Conservation (phyloP, 78 protist genomes). For the Dictyostelium capitatum region DNA sequence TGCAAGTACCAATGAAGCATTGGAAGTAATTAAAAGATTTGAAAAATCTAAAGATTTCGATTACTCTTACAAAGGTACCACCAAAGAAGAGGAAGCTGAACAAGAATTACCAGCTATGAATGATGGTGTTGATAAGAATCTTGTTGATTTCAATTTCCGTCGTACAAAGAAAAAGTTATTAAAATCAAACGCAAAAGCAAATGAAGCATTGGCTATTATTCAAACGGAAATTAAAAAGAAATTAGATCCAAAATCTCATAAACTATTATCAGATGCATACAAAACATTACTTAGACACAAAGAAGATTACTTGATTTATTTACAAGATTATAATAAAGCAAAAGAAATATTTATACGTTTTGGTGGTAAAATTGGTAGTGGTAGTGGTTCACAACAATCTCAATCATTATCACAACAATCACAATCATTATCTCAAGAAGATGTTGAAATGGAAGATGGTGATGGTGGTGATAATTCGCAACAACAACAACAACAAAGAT, state of each 20-base stretch:
- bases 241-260: background rate
- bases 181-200: slow-evolving; percentile 2
- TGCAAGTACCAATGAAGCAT: slow-evolving; percentile 24
- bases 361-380: slow-evolving; percentile 49
- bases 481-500: background rate
- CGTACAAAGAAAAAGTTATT: slow-evolving; percentile 25
- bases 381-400: slow-evolving; percentile 6
- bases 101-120: slow-evolving; percentile 22
- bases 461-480: background rate
- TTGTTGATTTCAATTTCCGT: slow-evolving; percentile 15
- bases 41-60: slow-evolving; percentile 31
- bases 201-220: slow-evolving; percentile 28
- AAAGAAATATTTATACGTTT: slow-evolving; percentile 8
- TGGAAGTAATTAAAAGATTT: slow-evolving; percentile 36
- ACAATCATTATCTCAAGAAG: background rate
- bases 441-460: background rate
- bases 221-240: background rate
- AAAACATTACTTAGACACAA: slow-evolving; percentile 19
- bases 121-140: slow-evolving; percentile 23
- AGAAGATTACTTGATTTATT: background rate
- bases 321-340: slow-evolving; percentile 14
- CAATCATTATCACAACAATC: background rate
- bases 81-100: slow-evolving; percentile 19
- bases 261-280: slow-evolving; percentile 12
- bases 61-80: slow-evolving; percentile 52